These are phyloP conservation scores for Moesziomyces sp. DNA, from an alignment of 1,284 basidiomycete genomes.

Conservation along the genomic window DNA sequence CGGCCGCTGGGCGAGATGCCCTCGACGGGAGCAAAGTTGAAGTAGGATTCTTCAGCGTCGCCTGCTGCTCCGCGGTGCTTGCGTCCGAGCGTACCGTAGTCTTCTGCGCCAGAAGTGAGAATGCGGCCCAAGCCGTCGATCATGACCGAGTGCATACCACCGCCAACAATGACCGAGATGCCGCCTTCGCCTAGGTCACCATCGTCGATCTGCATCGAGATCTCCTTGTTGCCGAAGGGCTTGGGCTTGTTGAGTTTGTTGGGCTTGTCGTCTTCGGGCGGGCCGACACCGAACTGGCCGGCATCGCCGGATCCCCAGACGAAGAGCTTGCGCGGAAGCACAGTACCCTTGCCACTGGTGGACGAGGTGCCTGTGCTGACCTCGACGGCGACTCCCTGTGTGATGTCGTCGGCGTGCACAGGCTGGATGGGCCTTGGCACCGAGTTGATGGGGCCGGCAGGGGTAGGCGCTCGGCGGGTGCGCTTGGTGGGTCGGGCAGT, in stretches of 20 bases:
- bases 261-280: constrained; percentile 62
- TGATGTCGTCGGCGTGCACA: constrained; percentile 32
- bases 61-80: constrained; percentile 74
- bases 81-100: constrained; percentile 86
- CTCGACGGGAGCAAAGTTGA: constrained; percentile 79
- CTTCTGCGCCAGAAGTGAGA: constrained; percentile 85
- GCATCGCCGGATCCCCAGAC: constrained; percentile 66
- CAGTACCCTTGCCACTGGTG: constrained; percentile 27
- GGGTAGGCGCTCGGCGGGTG: constrained; percentile 36
- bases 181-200: constrained; percentile 58
- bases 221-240: constrained; percentile 56
- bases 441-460: constrained; percentile 49
- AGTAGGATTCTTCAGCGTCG: constrained; percentile 82
- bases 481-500: constrained; percentile 39
- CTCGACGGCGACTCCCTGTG: constrained; percentile 34
- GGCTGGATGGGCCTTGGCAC: constrained; percentile 35
- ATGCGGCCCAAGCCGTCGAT: constrained; percentile 61
- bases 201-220: constrained; percentile 54
- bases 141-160: constrained; percentile 65
- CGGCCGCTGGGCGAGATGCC: constrained; percentile 70
- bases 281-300: constrained; percentile 64
- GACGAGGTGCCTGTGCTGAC: constrained; percentile 19
- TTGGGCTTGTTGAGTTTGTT: constrained; percentile 63
- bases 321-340: constrained; percentile 62
- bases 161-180: constrained; percentile 57